Evolutionary conservation across 2,329 filamentous ascomycete genomes (phyloP), one percentile per base, ranked within the genome.

Genomic region (Colletotrichum sojae): DNA sequence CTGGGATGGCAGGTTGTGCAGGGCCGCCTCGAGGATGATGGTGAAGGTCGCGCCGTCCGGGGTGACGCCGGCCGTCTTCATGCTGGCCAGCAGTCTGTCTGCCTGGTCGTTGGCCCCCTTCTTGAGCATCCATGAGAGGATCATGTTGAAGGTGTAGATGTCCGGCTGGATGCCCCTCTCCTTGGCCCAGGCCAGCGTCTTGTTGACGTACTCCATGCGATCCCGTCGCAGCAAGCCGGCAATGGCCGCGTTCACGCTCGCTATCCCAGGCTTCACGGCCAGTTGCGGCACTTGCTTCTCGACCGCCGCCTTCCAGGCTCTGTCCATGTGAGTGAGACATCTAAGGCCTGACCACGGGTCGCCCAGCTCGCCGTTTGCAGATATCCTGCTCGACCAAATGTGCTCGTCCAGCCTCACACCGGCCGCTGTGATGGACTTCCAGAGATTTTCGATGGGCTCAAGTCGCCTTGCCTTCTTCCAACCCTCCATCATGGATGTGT

Each of bases 41-140:
- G 90, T 92, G 78, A 93, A 93, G 0, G 94, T 96, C 6, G 86
- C 86, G n/a, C 85, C 83, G 76, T 94, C 89, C 1, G 90, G 86
- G 36, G 83, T 73, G 31, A 94, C 78, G 2, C 84, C 83, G 16
- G 84, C 79, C 2, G 76, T 71, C 46, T 85, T 80, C 92, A 94
- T 94, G 62, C 84, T 80, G 4, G 80, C 74, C 3, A 94, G 82
- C 13, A 94, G 75, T 3, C 77, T 77, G 51, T 84, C 81, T 13
- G 88, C 85, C 48, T 88, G 85, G 1, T 82, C 75, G 40, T 79
- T 74, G 27, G 84, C 80, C 25, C 84, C 84, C 18, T 82, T 78
- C 15, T 84, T 83, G 67, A 94, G 82, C 65, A 89, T 82, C 36
- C 88, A 83, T 6, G 84, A 81, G n/a, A 94, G 83, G n/a, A 94